A percentile compares a stretch with the other conserved stretches of the same genome.
Conservation (phyloP, 2,329 filamentous ascomycete genomes). For the Fusarium mangiferae region DNA sequence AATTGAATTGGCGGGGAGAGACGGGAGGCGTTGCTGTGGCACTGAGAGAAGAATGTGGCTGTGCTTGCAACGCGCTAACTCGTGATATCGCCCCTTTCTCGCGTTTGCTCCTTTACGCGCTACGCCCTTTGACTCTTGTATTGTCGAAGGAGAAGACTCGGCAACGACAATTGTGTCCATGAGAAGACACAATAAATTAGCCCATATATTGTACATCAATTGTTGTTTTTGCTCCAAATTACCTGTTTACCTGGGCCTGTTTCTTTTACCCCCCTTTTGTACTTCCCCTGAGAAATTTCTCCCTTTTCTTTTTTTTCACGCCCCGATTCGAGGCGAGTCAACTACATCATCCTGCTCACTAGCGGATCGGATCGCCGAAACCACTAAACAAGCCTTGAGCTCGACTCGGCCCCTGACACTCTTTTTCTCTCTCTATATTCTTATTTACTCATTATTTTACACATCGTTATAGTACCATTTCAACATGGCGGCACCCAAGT, state of each 20-base stretch:
- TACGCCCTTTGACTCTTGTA: constrained; percentile 7
- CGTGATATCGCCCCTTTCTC: constrained; percentile 51
- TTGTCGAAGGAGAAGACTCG: background rate
- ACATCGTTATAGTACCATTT: background rate
- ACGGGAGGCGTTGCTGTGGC: constrained; percentile 8
- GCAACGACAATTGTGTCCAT: constrained; percentile 17
- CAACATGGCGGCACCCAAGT: constrained; percentile 46
- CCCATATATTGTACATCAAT: background rate
- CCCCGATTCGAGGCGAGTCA: constrained; percentile 24
- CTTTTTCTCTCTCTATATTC: background rate
- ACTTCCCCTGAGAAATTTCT: background rate
- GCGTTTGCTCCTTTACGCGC: constrained; percentile 45
- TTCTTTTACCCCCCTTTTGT: background rate
- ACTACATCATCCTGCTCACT: constrained; percentile 41
- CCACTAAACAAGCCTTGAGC: constrained; percentile 10
- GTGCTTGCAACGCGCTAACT: constrained; percentile 31
- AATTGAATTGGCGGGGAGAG: constrained; percentile 14
- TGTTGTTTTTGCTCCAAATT: background rate
- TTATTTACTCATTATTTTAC: background rate
- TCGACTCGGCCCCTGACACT: constrained; percentile 2
- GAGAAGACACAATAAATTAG: constrained; percentile 11
- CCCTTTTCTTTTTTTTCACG: constrained; percentile 18
- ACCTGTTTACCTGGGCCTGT: background rate
- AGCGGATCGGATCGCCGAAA: constrained; percentile 17
- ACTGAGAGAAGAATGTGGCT: constrained; percentile 1